Conservation (phyloP, 2,329 filamentous ascomycete genomes). For the Thermoascus crustaceus region DNA sequence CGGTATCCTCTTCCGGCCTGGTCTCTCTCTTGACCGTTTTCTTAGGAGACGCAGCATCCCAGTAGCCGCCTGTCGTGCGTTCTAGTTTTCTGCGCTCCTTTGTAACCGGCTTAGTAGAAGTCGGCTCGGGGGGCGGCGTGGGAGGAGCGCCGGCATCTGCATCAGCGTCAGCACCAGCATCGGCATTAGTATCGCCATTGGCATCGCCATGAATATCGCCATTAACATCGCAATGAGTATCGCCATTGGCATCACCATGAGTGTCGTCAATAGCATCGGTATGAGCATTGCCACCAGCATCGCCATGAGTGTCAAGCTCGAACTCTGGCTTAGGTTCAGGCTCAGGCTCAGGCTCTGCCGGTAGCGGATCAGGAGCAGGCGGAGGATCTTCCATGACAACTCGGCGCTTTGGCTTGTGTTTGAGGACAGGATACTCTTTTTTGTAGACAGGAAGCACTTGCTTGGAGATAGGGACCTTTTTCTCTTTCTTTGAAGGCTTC, state of each 20-base stretch:
- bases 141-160: constrained; percentile 30
- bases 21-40: constrained; percentile 45
- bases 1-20: constrained; percentile 28
- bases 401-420: constrained; percentile 30
- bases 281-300: too few relatives aligned
- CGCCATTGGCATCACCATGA: too few relatives aligned
- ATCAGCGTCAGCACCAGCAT: constrained; percentile 7
- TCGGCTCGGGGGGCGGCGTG: constrained; percentile 46
- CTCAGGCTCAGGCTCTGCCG: constrained; percentile 17
- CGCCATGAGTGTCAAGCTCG: constrained; percentile 16
- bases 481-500: constrained; percentile 6
- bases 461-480: constrained; percentile 29
- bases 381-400: background rate
- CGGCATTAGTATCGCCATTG: constrained; percentile 20
- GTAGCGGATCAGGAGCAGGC: background rate
- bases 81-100: constrained; percentile 72
- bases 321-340: constrained; percentile 17
- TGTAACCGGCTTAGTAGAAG: constrained; percentile 52
- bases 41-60: constrained; percentile 48
- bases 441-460: constrained; percentile 17
- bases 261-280: too few relatives aligned
- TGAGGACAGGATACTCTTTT: constrained; percentile 14
- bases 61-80: constrained; percentile 61
- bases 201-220: too few relatives aligned
- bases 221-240: too few relatives aligned